These are phyloP conservation scores for Saccharum hybrid DNA, from an alignment of 202 grass and related monocot species.

Conservation along the genomic window DNA sequence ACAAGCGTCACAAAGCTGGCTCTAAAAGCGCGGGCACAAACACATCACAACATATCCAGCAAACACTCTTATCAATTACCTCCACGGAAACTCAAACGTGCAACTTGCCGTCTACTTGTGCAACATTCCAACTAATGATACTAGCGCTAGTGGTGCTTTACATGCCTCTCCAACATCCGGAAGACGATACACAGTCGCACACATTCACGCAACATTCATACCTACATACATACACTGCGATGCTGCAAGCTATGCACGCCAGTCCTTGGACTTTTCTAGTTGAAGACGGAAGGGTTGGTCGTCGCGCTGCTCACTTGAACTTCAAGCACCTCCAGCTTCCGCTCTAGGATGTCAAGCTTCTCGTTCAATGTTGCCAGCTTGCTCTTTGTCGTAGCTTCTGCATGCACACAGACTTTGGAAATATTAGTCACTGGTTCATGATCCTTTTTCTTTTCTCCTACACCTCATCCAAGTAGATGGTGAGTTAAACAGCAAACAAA, in stretches of 20 bases:
- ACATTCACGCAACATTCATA: neutral
- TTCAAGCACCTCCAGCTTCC: slow-evolving; percentile 86
- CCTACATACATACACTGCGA: neutral
- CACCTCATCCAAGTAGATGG: neutral
- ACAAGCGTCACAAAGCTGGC: neutral
- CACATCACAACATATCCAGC: neutral
- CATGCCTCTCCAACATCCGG: neutral
- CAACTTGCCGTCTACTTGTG: neutral
- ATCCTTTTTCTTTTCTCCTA: neutral
- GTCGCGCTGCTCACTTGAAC: slow-evolving; percentile 96
- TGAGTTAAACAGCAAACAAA: neutral
- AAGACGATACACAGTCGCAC: neutral
- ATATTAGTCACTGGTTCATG: neutral
- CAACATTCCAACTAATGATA: neutral
- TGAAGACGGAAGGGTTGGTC: slow-evolving; percentile 88
- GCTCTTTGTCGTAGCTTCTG: slow-evolving; percentile 96
- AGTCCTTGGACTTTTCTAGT: slow-evolving; percentile 39
- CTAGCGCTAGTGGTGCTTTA: neutral
- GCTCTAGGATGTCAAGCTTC: slow-evolving; percentile 88
- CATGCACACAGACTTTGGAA: neutral
- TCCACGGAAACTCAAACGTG: neutral
- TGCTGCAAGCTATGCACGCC: neutral
- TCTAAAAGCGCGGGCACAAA: neutral
- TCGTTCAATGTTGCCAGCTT: slow-evolving; percentile 83
- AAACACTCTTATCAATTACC: neutral